Conservation (phyloP, 768 basidiomycete genomes). For the Podaxis sp. region DNA sequence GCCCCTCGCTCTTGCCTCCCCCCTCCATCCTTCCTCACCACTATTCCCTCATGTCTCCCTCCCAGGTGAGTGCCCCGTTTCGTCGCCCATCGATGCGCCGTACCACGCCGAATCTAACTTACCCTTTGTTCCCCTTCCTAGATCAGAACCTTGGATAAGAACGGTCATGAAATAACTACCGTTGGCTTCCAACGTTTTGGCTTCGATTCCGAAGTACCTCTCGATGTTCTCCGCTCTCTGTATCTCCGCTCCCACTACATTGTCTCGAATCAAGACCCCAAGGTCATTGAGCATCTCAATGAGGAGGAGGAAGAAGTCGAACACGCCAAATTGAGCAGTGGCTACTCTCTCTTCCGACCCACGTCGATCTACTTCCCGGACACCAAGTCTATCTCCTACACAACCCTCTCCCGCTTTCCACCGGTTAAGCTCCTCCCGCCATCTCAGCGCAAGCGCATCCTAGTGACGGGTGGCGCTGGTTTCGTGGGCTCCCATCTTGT, state of each 20-base stretch:
- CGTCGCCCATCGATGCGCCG: slow-evolving; percentile 5
- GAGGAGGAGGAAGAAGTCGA: slow-evolving; percentile 39
- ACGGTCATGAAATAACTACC: slow-evolving; percentile 68
- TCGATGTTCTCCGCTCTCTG: slow-evolving; percentile 81
- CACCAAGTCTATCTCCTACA: slow-evolving; percentile 83
- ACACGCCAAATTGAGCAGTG: slow-evolving; percentile 55
- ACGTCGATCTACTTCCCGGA: slow-evolving; percentile 85
- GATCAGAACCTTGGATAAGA: slow-evolving; percentile 70
- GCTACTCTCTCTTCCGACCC: slow-evolving; percentile 61
- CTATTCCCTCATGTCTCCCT: slow-evolving; percentile 23
- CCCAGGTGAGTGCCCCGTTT: slow-evolving; percentile 23
- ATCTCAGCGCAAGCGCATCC: slow-evolving; percentile 77
- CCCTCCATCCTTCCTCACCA: slow-evolving; percentile 16
- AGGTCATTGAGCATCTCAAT: slow-evolving; percentile 31
- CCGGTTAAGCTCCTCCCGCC: slow-evolving; percentile 87
- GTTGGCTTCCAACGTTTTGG: slow-evolving; percentile 89
- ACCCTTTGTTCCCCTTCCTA: slow-evolving; percentile 26
- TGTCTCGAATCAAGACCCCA: slow-evolving; percentile 35
- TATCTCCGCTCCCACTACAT: slow-evolving; percentile 85
- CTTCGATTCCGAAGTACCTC: slow-evolving; percentile 81
- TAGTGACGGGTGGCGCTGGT: slow-evolving; percentile 98
- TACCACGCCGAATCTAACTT: slow-evolving; percentile 4
- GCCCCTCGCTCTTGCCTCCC: slow-evolving; percentile 14
- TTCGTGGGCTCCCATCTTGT: slow-evolving; percentile 99
- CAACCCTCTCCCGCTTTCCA: slow-evolving; percentile 87